Base-by-base conservation (phyloP, 306 rosid genomes). In the Hylodesmum podocarpum region DNA sequence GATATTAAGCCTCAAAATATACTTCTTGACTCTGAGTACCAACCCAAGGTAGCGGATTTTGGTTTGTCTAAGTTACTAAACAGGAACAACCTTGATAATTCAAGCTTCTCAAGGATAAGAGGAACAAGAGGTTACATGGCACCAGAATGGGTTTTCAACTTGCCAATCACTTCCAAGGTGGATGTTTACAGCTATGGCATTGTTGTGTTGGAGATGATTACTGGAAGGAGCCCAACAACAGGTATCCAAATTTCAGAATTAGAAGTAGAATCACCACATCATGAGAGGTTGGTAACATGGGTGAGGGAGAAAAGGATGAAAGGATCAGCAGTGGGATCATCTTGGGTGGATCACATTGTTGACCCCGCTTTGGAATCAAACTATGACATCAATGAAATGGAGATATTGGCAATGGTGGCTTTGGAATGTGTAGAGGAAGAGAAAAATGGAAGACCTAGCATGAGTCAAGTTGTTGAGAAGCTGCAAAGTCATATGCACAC, bases 81-180 rank as follows among this genome's bases (percentile, higher is more conserved):
- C 0, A 55, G 93, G 70, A 47, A 55, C 9, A 69, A 51, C 16
- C 47, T 49, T 1, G 5, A 29, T 9, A 66, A 82, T 47, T 37
- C 75, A 2, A 59, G 49, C 24, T 80, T 89, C 41, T 88, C 92
- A 1, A 83, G 73, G 70, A 81, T 84, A 25, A 69, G 92, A 79
- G 89, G 92, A 33, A 88, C 86, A 5, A 81, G 89, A 50, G 90
- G 90, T 10, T 86, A 86, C 16, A 83, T 87, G 65, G 65, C 39
- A 27, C 65, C 65, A 0, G 65, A 58, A 28, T 58, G 65, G 65
- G 21, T 66, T 41, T 66, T 66, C 55, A 66, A 66, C 55, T 24
- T 66, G 55, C 55, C 31, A 8, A 66, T 66, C 10, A 41, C 72
- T 41, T 66, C 72, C 4, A 66, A 66, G 24, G 72, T 66, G 24